Evolutionary conservation across 2,329 filamentous ascomycete genomes (phyloP).

Genomic region (Colletotrichum sp.): DNA sequence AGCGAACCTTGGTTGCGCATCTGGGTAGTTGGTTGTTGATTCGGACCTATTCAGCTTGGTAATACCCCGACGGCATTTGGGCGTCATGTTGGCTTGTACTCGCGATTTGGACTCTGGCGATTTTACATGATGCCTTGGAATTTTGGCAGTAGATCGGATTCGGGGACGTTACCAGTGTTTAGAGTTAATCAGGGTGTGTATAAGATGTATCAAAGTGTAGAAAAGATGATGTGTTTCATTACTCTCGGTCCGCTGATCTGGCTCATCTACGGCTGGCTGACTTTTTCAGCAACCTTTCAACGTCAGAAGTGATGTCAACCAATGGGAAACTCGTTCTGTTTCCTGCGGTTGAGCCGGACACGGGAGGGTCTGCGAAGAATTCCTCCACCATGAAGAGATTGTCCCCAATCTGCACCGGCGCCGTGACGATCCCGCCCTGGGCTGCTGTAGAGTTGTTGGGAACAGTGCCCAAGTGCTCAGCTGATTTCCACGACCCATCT

Average conservation of each 20-base stretch:
- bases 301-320: constrained; percentile 11
- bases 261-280: not conserved
- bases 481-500: constrained; percentile 37
- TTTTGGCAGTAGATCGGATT: not conserved
- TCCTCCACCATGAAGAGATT: constrained; percentile 14
- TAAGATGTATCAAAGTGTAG: not conserved
- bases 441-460: constrained; percentile 22
- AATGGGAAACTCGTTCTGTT: constrained; percentile 12
- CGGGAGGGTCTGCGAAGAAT: constrained; percentile 6
- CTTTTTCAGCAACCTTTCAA: not conserved
- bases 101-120: not conserved
- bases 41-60: not conserved
- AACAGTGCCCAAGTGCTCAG: constrained; percentile 38
- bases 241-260: not conserved
- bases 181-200: not conserved
- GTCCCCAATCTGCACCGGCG: constrained; percentile 16
- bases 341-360: constrained; percentile 1
- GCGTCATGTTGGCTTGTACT: not conserved
- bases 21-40: not conserved
- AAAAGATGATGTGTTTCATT: not conserved
- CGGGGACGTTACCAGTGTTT: not conserved
- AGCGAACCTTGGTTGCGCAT: not conserved
- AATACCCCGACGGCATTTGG: not conserved
- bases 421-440: constrained; percentile 4
- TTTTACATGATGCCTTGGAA: not conserved